Evolutionary conservation across 2,329 filamentous ascomycete genomes (phyloP), one percentile per base, ranked within the genome.

Genomic region (Periconia sp.): DNA sequence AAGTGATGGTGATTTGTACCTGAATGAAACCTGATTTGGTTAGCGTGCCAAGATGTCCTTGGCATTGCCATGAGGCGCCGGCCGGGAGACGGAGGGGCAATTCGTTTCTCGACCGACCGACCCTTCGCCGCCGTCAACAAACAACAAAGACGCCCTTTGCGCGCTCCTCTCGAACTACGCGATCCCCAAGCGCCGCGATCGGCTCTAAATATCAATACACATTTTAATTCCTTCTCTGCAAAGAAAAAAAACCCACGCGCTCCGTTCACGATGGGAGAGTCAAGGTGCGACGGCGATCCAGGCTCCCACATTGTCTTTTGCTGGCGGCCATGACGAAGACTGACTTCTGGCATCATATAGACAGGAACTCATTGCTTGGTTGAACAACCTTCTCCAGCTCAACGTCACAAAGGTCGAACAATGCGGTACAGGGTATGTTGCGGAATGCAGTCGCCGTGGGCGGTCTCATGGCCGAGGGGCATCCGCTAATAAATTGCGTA

Each of bases 381-480:
- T 97, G 58, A 99, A 99, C 81, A 92, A 89, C 81, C 88, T 99
- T 52, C 85, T 99, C 37, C 91, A 96, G 78, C 87, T 99, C 66
- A 99, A 97, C 78, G 85, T 99, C 65, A 97, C 81, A 65, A 97
- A 96, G 77, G 90, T 99, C 71, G 94, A 99, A 78, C 94, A 99
- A 81, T 97, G 92, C 73, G 94, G 94, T 72, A 97, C 92, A 67
- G 94, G 92, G 92, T 97, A 85, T 62, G 80, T 65, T 40, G 46
- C 38, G 26, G 30, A n/a, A 58, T 59, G 52, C 57, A 54, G 59
- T 34, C 43, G 30, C 4, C 35, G 19, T 18, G 48, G 45, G 50
- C 40, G 48, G 43, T 40, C 24, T 36, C 38, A 42, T 30, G 40
- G 35, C 35, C 28, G 36, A 26, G 36, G 39, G 39, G 38, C 43